Conservation (phyloP, 441 rosid genomes). For the Iberis amara region DNA sequence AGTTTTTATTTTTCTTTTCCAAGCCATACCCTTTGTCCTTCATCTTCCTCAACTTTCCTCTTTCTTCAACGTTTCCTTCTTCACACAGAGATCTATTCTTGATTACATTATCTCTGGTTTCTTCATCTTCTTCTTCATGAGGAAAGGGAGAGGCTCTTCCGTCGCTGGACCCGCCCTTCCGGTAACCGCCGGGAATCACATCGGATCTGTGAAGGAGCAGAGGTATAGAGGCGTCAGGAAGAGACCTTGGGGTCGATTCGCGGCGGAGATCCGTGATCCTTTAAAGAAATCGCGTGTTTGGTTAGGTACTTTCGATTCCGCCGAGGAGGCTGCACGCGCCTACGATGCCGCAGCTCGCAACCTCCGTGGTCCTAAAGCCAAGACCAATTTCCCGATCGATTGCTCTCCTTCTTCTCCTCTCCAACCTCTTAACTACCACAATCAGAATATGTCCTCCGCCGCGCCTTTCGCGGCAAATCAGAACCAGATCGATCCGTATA, state of each 20-base stretch:
- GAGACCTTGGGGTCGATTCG: constrained; percentile 79
- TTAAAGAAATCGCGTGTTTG: constrained; percentile 71
- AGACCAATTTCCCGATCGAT: constrained; percentile 57
- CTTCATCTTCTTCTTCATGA: constrained; percentile 29
- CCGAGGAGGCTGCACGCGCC: constrained; percentile 76
- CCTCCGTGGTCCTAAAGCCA: constrained; percentile 82
- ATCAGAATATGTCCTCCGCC: constrained; percentile 27
- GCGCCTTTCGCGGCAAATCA: constrained; percentile 26
- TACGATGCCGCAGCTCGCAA: constrained; percentile 70
- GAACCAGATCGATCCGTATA: constrained; percentile 34
- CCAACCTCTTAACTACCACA: constrained; percentile 25
- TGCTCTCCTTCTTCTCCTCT: constrained; percentile 28
- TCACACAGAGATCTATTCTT: constrained; percentile 30
- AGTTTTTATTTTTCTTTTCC: constrained; percentile 4
- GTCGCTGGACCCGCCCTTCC: constrained; percentile 31
- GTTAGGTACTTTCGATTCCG: constrained; percentile 85
- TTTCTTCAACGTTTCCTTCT: constrained; percentile 20
- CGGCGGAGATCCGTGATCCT: constrained; percentile 92
- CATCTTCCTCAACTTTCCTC: constrained; percentile 25
- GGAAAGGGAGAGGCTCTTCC: constrained; percentile 51
- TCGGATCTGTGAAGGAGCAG: constrained; percentile 44
- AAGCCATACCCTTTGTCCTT: constrained; percentile 23
- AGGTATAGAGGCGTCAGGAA: constrained; percentile 76
- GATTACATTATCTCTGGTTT: constrained; percentile 20
- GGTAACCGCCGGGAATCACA: constrained; percentile 24